phyloP scores from a whole-genome alignment of 225 moss, liverwort and hornwort species.

The Antitrichia curtipendula region DNA sequence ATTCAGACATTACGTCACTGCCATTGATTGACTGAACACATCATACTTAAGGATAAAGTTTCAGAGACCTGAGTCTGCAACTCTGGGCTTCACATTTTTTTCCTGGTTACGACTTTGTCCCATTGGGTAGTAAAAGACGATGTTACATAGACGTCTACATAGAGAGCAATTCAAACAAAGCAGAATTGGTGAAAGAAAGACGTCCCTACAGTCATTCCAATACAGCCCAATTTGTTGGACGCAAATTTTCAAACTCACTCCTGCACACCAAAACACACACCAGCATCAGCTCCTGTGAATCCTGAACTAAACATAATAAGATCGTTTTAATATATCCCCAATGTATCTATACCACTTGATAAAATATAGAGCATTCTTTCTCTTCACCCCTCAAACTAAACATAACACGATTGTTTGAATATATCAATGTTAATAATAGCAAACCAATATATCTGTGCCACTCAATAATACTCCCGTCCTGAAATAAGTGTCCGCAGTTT shows the following conservation, averaged over 20 bases:
- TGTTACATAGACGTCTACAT: neutral
- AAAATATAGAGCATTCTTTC: neutral
- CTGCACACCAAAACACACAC: neutral
- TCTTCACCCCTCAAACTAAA: neutral
- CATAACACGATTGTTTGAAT: neutral
- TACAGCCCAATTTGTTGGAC: neutral
- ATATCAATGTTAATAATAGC: neutral
- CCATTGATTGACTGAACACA: neutral
- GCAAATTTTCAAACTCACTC: neutral
- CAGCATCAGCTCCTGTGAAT: neutral
- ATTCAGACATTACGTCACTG: neutral
- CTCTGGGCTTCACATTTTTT: neutral
- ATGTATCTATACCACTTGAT: neutral
- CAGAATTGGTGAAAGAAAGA: neutral
- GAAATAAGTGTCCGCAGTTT: neutral
- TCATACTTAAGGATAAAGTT: neutral
- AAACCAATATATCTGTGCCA: neutral
- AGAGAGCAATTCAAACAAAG: neutral
- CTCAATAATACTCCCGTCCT: neutral
- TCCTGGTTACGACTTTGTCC: neutral
- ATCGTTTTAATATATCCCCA: neutral
- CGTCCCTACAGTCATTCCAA: neutral
- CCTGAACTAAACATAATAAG: neutral
- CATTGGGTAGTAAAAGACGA: slow-evolving; percentile 3
- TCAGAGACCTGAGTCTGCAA: neutral